Evolutionary conservation across 2,329 filamentous ascomycete genomes (phyloP).

Genomic region (Neopestalotiopsis rosae): DNA sequence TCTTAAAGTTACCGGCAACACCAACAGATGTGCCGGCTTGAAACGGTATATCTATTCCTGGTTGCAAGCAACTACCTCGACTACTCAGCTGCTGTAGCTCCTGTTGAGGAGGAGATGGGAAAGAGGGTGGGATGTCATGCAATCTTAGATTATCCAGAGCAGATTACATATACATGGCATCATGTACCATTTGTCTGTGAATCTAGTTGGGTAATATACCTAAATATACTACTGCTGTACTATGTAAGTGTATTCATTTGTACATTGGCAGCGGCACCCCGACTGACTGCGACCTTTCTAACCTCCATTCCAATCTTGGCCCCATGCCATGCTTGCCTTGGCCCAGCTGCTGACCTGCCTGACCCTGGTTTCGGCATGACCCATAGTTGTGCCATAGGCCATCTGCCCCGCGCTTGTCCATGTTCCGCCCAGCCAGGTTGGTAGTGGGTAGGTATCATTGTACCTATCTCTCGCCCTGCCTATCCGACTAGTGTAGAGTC

Average conservation of each 20-base stretch:
- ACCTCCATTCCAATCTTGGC: conserved; percentile 9
- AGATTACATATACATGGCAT: background rate
- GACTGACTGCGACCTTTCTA: background rate
- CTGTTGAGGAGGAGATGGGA: background rate
- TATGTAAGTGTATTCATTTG: background rate
- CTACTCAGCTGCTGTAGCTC: background rate
- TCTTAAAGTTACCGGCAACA: background rate
- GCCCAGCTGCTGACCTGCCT: background rate
- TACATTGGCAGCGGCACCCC: background rate
- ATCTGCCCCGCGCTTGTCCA: conserved; percentile 18
- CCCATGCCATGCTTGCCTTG: background rate
- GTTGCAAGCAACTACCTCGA: background rate
- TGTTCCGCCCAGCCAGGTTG: background rate
- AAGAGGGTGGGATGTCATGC: background rate
- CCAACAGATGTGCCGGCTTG: background rate
- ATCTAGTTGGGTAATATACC: too few species aligned
- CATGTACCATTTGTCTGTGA: background rate
- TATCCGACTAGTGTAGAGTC: conserved; percentile 5
- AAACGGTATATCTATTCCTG: background rate
- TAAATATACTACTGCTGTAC: background rate
- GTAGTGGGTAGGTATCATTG: conserved; percentile 1
- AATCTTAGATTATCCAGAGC: background rate
- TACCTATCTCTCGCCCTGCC: conserved; percentile 9
- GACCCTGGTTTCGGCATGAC: conserved; percentile 17
- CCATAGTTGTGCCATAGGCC: background rate